Conservation (phyloP, 1,284 basidiomycete species). For the Heterobasidion occidentale region DNA sequence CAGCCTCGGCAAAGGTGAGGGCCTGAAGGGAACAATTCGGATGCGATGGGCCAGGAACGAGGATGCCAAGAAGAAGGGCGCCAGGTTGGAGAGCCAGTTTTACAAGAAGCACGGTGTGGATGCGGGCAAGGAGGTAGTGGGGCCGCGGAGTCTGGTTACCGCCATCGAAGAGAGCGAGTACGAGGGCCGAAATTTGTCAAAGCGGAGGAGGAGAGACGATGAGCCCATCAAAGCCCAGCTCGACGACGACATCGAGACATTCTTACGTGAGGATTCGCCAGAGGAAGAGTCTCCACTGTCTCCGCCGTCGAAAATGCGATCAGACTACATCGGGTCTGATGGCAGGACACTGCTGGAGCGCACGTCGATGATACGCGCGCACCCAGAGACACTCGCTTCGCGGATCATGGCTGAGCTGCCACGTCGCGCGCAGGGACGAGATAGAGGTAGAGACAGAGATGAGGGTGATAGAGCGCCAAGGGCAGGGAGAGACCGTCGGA, state of each 20-base stretch:
- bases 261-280: slow-evolving; percentile 39
- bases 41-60: slow-evolving; percentile 65
- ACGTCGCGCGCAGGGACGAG: slow-evolving; percentile 21
- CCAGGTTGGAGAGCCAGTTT: slow-evolving; percentile 61
- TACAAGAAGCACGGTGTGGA: slow-evolving; percentile 62
- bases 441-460: slow-evolving; percentile 1
- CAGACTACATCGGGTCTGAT: slow-evolving; percentile 43
- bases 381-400: slow-evolving; percentile 25
- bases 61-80: slow-evolving; percentile 70
- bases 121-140: slow-evolving; percentile 50
- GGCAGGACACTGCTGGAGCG: slow-evolving; percentile 46
- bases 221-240: slow-evolving; percentile 30
- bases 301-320: slow-evolving; percentile 57
- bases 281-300: slow-evolving; percentile 25
- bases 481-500: slow-evolving; percentile 11
- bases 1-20: slow-evolving; percentile 56
- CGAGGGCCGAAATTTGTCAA: slow-evolving; percentile 21
- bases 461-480: slow-evolving; percentile 1
- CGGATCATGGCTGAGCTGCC: slow-evolving; percentile 38
- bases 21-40: slow-evolving; percentile 50
- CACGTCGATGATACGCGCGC: slow-evolving; percentile 36
- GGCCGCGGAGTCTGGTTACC: slow-evolving; percentile 8
- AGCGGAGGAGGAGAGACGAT: slow-evolving; percentile 28
- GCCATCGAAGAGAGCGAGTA: not conserved
- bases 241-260: slow-evolving; percentile 59